A percentile compares a stretch with the other conserved stretches of the same genome.
Evolutionary conservation across 306 rosid species (phyloP).

Genomic region (Mimosa pudica): DNA sequence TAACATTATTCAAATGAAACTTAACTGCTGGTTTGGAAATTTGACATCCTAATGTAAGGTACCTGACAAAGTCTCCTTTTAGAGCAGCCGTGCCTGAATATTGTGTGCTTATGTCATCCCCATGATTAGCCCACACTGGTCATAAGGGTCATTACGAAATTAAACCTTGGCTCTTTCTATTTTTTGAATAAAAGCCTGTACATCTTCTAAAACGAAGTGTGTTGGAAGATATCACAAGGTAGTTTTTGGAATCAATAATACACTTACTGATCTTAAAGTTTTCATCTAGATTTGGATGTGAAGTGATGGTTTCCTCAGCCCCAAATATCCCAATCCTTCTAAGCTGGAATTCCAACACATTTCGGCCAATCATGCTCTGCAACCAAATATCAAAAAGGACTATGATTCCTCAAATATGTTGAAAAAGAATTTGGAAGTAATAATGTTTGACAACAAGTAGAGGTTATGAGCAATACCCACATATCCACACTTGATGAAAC

Average conservation of each 20-base stretch:
- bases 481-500: background rate
- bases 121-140: conserved; percentile 92
- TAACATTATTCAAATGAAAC: background rate
- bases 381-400: conserved; percentile 32
- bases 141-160: conserved; percentile 18
- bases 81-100: conserved; percentile 88
- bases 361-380: conserved; percentile 89
- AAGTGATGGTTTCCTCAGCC: conserved; percentile 80
- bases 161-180: conserved; percentile 6
- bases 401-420: background rate
- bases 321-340: conserved; percentile 77
- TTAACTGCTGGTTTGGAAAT: background rate
- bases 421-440: background rate
- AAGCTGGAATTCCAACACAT: conserved; percentile 80
- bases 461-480: background rate
- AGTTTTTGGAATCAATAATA: conserved; percentile 6
- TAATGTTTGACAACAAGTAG: background rate
- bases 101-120: conserved; percentile 83
- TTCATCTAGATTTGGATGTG: conserved; percentile 81
- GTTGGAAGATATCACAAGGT: conserved; percentile 9
- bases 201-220: conserved; percentile 9
- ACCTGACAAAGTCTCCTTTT: conserved; percentile 90
- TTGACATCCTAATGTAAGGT: conserved; percentile 32
- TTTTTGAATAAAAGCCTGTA: conserved; percentile 8
- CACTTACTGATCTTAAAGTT: conserved; percentile 64